Evolutionary conservation across 352 stramenopile species (phyloP).

Genomic region (Pilasporangium apinafurcum): DNA sequence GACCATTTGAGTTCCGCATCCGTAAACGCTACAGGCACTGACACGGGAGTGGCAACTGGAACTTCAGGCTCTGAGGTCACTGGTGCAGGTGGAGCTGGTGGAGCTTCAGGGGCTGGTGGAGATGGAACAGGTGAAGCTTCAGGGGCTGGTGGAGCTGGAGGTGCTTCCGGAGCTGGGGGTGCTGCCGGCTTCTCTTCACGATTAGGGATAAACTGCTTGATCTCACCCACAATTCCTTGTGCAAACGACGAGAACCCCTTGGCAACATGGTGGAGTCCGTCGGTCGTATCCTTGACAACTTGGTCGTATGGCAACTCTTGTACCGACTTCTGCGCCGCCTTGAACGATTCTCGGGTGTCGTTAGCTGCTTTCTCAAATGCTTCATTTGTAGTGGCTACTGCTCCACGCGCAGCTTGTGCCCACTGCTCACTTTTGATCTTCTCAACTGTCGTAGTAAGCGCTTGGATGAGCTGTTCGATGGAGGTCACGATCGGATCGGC

Average conservation of each 20-base stretch:
- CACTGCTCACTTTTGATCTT: conserved; percentile 41
- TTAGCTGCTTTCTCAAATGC: neutral
- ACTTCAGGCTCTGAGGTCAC: neutral
- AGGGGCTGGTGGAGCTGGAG: neutral
- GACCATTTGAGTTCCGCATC: conserved; percentile 68
- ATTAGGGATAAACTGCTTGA: conserved; percentile 54
- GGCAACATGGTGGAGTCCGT: conserved; percentile 31
- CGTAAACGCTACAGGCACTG: conserved; percentile 37
- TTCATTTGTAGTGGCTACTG: too few relatives aligned
- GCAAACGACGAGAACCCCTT: conserved; percentile 61
- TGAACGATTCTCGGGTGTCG: conserved; percentile 12
- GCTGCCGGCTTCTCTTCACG: conserved; percentile 36
- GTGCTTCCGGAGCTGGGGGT: neutral
- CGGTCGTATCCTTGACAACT: conserved; percentile 26
- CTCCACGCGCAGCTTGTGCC: conserved; percentile 1
- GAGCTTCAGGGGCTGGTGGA: conserved; percentile 3
- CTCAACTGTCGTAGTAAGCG: conserved; percentile 42
- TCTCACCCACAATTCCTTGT: conserved; percentile 53
- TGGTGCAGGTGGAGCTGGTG: conserved; percentile 1
- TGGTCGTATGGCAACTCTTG: conserved; percentile 37
- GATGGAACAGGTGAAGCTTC: neutral
- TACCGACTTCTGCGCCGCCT: conserved; percentile 28
- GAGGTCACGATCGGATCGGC: conserved; percentile 49
- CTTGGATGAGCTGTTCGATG: conserved; percentile 48
- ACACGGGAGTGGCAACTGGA: conserved; percentile 10